These are phyloP conservation scores for Incumbomyces delicatus DNA, from an alignment of 2,329 filamentous ascomycete genomes.

Conservation along the genomic window DNA sequence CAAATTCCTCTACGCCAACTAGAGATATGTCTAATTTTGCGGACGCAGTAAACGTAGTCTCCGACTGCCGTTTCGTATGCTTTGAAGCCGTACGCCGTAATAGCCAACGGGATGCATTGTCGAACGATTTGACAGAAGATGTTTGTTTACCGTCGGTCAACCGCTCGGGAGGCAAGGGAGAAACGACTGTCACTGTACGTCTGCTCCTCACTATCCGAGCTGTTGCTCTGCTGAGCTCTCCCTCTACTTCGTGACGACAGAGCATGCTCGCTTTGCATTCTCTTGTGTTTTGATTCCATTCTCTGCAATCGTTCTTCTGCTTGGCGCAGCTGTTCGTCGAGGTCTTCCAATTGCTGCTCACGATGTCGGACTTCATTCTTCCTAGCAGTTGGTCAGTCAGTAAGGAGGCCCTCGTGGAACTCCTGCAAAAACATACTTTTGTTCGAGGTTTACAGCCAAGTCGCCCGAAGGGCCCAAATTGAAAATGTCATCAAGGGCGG, in stretches of 20 bases:
- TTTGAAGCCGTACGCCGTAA: too few species aligned
- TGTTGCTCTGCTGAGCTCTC: background rate
- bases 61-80: too few species aligned
- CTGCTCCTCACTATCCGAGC: conserved; percentile 3
- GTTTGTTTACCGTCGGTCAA: too few species aligned
- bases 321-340: conserved; percentile 74
- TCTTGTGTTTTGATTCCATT: conserved; percentile 15
- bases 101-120: too few species aligned
- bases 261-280: conserved; percentile 6
- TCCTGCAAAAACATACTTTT: conserved; percentile 55
- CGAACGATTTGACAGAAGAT: too few species aligned
- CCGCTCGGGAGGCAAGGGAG: background rate
- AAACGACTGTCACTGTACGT: background rate
- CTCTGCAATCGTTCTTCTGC: conserved; percentile 67
- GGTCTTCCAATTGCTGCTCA: conserved; percentile 69
- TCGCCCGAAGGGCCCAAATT: conserved; percentile 70
- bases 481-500: conserved; percentile 80
- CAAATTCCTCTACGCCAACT: too few species aligned
- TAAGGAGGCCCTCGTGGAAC: conserved; percentile 9
- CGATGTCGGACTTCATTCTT: conserved; percentile 69
- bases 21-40: too few species aligned
- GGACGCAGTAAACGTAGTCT: too few species aligned
- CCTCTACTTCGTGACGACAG: background rate
- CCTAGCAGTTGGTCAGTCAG: conserved; percentile 37
- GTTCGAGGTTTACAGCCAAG: conserved; percentile 63